phyloP scores from a whole-genome alignment of 441 rosid genomes.

The Pelargonium myrrhifolium region DNA sequence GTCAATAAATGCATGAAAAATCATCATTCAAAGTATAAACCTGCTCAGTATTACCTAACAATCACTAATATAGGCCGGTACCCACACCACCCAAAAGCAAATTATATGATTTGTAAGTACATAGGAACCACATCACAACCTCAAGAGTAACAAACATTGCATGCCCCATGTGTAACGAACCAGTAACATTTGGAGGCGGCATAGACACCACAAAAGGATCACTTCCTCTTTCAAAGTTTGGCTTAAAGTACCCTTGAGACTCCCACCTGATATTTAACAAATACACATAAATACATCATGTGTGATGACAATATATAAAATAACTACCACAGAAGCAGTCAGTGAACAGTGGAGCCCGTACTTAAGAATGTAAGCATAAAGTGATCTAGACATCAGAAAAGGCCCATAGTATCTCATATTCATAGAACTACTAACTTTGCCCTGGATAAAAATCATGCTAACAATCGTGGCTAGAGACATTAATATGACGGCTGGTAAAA shows the following conservation, averaged over 20 bases:
- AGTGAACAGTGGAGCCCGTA: neutral
- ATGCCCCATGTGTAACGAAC: slow-evolving; percentile 97
- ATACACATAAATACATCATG: slow-evolving; percentile 8
- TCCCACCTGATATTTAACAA: slow-evolving; percentile 67
- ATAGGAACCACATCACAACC: slow-evolving; percentile 45
- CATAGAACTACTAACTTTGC: neutral
- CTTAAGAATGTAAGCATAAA: neutral
- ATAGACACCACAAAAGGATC: slow-evolving; percentile 85
- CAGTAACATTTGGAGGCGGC: slow-evolving; percentile 99
- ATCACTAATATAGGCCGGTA: neutral
- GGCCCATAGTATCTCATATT: neutral
- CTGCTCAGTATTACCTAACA: neutral
- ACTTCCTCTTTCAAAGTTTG: slow-evolving; percentile 54
- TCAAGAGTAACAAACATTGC: slow-evolving; percentile 98
- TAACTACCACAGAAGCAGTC: neutral
- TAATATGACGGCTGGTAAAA: neutral
- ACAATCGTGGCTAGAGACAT: neutral
- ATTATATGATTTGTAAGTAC: neutral
- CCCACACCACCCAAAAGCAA: neutral
- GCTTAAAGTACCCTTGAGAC: slow-evolving; percentile 88
- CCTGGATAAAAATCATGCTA: neutral
- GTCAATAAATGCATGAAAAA: slow-evolving; percentile 1
- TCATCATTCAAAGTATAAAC: neutral
- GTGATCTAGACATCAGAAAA: neutral
- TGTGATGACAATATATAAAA: neutral